A percentile compares a stretch with the other conserved stretches of the same genome.
Evolutionary conservation across 2,329 filamentous ascomycete genomes (phyloP).

Genomic region (Penicillium fuscoglaucum): DNA sequence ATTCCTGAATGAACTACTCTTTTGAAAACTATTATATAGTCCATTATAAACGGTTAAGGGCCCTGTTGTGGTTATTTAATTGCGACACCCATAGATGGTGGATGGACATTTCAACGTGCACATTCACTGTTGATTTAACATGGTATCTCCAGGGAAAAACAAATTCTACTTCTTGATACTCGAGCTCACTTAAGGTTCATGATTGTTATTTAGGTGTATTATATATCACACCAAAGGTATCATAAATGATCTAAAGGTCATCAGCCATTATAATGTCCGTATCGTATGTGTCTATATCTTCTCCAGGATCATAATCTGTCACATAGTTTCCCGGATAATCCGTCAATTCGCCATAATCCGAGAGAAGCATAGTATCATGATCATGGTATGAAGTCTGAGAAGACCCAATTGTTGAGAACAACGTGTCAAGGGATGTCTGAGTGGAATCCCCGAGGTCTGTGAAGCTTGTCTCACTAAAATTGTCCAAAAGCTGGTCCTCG

Average conservation of each 20-base stretch:
- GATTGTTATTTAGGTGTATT: background rate
- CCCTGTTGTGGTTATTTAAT: background rate
- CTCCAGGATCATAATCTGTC: background rate
- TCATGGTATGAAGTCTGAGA: background rate
- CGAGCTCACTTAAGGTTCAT: background rate
- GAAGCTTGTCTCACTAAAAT: conserved; percentile 14
- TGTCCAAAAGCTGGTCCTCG: conserved; percentile 12
- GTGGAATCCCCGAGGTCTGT: conserved; percentile 13
- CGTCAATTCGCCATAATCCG: background rate
- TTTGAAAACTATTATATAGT: too few relatives aligned
- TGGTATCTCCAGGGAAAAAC: background rate
- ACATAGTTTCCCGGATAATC: background rate
- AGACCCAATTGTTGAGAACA: background rate
- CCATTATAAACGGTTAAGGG: too few relatives aligned
- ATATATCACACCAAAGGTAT: background rate
- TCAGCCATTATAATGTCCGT: conserved; percentile 6
- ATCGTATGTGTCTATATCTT: background rate
- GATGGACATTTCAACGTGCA: too few relatives aligned
- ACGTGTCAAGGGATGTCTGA: conserved; percentile 10
- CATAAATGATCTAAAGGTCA: background rate
- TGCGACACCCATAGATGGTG: background rate
- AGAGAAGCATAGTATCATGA: conserved; percentile 1
- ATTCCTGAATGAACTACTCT: too few relatives aligned
- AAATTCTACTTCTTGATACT: background rate
- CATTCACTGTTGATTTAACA: background rate